phyloP scores from a whole-genome alignment of 148 eudicot genomes.

The Amaranthus cruentus region DNA sequence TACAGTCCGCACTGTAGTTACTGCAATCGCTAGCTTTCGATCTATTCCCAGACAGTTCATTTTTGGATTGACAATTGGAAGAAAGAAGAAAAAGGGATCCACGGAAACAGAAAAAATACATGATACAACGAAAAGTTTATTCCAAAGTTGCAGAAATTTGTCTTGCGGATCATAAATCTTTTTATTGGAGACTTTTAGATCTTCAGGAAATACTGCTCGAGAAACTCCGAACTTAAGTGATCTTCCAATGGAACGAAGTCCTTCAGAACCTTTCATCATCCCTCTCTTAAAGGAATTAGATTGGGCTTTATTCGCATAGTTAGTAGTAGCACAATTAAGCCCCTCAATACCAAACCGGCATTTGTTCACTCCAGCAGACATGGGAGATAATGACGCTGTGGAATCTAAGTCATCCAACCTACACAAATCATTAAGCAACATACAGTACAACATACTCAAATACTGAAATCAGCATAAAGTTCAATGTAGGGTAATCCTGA shows the following conservation, averaged over 20 bases:
- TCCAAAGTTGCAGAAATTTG: conserved; percentile 71
- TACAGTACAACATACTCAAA: background rate
- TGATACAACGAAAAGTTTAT: conserved; percentile 64
- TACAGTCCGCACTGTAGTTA: conserved; percentile 71
- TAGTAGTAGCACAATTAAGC: conserved; percentile 31
- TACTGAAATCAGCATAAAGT: background rate
- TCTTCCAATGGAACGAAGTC: conserved; percentile 76
- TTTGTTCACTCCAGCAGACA: conserved; percentile 43
- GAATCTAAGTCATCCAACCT: conserved; percentile 81
- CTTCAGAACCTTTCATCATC: conserved; percentile 66
- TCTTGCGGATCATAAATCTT: conserved; percentile 89
- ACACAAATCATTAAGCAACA: background rate
- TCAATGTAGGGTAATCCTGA: background rate
- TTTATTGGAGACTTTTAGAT: conserved; percentile 76
- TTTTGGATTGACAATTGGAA: conserved; percentile 52
- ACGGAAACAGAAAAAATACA: conserved; percentile 72
- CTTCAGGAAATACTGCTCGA: conserved; percentile 79
- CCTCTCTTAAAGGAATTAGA: conserved; percentile 65
- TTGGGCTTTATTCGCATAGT: conserved; percentile 30
- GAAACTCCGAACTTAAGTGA: conserved; percentile 76
- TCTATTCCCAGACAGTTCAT: conserved; percentile 60
- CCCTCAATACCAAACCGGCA: conserved; percentile 58
- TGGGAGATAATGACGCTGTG: conserved; percentile 45
- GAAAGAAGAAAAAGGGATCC: conserved; percentile 79
- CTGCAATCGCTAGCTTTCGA: conserved; percentile 51